phyloP scores from a whole-genome alignment of 2,329 filamentous ascomycete species.

The Fusarium sp. region DNA sequence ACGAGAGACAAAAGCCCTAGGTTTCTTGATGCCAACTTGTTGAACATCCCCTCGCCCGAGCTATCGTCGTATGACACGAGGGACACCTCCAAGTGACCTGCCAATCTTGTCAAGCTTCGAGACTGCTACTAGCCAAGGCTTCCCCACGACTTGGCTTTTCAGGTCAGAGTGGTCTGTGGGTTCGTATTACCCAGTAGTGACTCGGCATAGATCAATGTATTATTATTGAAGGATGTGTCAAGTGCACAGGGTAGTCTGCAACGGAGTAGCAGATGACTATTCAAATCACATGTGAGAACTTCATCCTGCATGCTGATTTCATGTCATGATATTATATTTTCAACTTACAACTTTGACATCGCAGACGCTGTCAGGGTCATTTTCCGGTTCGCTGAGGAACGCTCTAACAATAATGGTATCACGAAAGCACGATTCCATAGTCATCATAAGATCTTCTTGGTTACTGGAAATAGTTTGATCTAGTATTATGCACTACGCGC shows the following conservation, averaged over 20 bases:
- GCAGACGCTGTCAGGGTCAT: rapidly evolving
- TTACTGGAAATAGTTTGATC: rapidly evolving
- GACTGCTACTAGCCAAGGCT: not conserved
- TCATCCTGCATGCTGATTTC: not conserved
- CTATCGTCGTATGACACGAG: too few species aligned
- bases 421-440: rapidly evolving
- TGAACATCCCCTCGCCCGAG: not conserved
- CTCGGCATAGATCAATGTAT: not conserved
- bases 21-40: not conserved
- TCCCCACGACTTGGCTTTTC: not conserved
- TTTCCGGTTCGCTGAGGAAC: rapidly evolving
- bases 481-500: rapidly evolving
- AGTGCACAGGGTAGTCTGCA: rapidly evolving
- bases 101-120: not conserved
- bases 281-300: not conserved
- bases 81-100: rapidly evolving
- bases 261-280: too few species aligned
- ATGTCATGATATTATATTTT: rapidly evolving
- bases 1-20: not conserved
- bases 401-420: rapidly evolving
- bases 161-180: not conserved
- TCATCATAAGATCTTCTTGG: rapidly evolving
- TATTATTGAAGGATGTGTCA: not conserved
- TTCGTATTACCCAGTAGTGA: not conserved
- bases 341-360: rapidly evolving